phyloP scores from a whole-genome alignment of 257 asterid species.

The Coffea eugenioides region DNA sequence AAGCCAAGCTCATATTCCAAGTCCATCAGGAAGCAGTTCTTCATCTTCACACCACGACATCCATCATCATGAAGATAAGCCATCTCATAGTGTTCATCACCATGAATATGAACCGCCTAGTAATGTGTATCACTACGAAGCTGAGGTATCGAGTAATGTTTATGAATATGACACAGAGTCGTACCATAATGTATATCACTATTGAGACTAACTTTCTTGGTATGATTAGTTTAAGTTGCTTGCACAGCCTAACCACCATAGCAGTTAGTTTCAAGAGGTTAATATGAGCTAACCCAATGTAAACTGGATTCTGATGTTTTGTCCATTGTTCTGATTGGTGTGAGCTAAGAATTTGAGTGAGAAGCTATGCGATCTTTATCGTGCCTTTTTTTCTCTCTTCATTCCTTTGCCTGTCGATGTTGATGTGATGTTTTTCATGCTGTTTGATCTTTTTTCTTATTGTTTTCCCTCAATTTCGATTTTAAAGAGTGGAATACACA shows the following conservation, averaged over 20 bases:
- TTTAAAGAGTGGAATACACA: background rate
- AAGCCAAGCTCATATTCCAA: slow-evolving; percentile 26
- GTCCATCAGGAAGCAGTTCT: slow-evolving; percentile 51
- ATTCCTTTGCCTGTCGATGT: background rate
- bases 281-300: slow-evolving; percentile 7
- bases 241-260: slow-evolving; percentile 19
- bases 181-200: slow-evolving; percentile 45
- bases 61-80: slow-evolving; percentile 35
- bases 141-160: background rate
- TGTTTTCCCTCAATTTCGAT: background rate
- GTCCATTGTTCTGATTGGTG: background rate
- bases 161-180: slow-evolving; percentile 34
- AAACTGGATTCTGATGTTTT: background rate
- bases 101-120: slow-evolving; percentile 48
- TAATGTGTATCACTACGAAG: slow-evolving; percentile 29
- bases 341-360: too few relatives aligned
- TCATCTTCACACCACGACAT: slow-evolving; percentile 43
- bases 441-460: background rate
- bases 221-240: background rate
- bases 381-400: background rate
- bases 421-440: background rate
- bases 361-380: background rate
- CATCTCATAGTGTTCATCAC: slow-evolving; percentile 41
- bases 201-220: slow-evolving; percentile 27
- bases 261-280: slow-evolving; percentile 8